phyloP scores from a whole-genome alignment of 1,284 basidiomycete genomes.

The Jaminaea rosea region DNA sequence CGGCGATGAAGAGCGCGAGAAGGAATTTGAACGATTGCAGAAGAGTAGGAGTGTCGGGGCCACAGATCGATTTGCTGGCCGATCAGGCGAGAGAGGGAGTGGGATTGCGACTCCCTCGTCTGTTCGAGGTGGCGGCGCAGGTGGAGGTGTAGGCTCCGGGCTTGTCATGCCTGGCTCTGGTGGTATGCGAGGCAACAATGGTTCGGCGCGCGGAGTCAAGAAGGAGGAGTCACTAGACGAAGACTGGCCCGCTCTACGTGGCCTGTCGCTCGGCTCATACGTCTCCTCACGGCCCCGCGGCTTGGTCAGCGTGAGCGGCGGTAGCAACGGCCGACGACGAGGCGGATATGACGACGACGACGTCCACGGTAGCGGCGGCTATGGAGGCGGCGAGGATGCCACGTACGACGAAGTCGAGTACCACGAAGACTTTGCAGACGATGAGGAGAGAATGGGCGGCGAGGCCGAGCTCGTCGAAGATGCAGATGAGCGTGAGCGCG shows the following conservation, averaged over 20 bases:
- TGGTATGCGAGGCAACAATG: not conserved
- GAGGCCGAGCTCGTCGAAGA: constrained; percentile 21
- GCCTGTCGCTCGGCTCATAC: not conserved
- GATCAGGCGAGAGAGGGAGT: not conserved
- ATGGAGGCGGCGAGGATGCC: constrained; percentile 9
- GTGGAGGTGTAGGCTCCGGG: not conserved
- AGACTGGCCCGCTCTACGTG: not conserved
- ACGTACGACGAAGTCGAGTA: constrained; percentile 43
- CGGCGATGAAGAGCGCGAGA: constrained; percentile 7
- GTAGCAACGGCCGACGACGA: not conserved
- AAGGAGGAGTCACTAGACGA: constrained; percentile 3
- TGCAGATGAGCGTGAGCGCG: constrained; percentile 39
- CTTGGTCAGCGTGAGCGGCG: not conserved
- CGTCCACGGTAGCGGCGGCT: too few relatives aligned
- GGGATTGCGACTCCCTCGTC: too few relatives aligned
- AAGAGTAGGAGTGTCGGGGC: constrained; percentile 27
- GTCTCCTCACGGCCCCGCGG: not conserved
- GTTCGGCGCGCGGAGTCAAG: not conserved
- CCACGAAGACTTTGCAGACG: constrained; percentile 44
- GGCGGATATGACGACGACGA: not conserved
- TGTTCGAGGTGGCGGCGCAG: not conserved
- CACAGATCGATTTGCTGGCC: constrained; percentile 14
- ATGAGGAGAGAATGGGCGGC: constrained; percentile 28
- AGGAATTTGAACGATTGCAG: constrained; percentile 24
- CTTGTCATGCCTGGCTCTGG: not conserved